Conservation (phyloP, 2,329 filamentous ascomycete genomes). For the Aspergillus sp. region DNA sequence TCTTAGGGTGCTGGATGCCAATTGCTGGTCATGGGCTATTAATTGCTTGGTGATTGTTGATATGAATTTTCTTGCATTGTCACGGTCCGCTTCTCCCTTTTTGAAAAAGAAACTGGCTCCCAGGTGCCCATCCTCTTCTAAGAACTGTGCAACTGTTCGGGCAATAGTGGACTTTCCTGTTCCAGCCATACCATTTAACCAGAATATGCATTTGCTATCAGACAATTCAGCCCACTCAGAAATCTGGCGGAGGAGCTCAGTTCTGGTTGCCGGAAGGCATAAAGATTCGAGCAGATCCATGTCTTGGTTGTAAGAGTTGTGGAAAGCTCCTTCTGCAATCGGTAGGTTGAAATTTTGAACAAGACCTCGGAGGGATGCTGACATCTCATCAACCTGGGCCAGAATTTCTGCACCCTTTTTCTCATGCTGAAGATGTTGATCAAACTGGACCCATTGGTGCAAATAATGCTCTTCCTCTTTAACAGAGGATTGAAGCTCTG, state of each 20-base stretch:
- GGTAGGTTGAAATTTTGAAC: neutral
- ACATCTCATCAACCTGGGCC: constrained; percentile 1
- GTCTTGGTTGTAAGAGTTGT: constrained; percentile 8
- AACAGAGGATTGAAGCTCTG: constrained; percentile 7
- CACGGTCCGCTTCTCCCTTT: constrained; percentile 1
- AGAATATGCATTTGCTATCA: too few relatives aligned
- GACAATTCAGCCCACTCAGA: too few relatives aligned
- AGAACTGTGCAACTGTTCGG: constrained; percentile 1
- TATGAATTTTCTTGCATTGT: neutral
- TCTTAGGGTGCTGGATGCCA: neutral
- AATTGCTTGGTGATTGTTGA: neutral
- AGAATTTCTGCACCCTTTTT: constrained; percentile 8
- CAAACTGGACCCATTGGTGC: constrained; percentile 3
- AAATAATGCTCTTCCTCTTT: constrained; percentile 9
- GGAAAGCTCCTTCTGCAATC: constrained; percentile 9
- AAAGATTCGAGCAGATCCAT: too few relatives aligned
- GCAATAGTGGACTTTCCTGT: too few relatives aligned
- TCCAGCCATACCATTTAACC: too few relatives aligned
- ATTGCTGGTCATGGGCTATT: too few relatives aligned
- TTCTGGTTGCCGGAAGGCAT: constrained; percentile 19
- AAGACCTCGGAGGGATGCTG: neutral
- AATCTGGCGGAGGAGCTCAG: neutral
- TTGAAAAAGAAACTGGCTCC: constrained; percentile 15
- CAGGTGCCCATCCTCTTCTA: constrained; percentile 3
- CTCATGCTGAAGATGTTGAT: constrained; percentile 3